Evolutionary conservation across 2,329 filamentous ascomycete genomes (phyloP), one percentile per base, ranked within the genome.

Genomic region (Endoconidiophora laricicola): DNA sequence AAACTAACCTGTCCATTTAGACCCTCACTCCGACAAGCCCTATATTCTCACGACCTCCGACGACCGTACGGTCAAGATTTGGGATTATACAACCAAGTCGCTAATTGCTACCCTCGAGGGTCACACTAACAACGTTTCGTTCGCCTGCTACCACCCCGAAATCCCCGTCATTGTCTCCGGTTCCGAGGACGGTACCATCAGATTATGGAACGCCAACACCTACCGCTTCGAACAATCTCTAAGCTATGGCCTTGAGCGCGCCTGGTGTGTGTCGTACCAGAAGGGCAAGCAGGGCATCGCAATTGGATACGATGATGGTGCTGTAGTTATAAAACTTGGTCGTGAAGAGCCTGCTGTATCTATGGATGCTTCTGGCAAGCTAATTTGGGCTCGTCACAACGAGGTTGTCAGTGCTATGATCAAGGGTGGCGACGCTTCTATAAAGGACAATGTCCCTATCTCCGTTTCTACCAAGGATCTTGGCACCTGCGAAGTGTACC

Each of bases 61-160:
- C 63, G 91, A 96, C 66, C 80, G 86, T 59, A 96, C 90, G 1
- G 86, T 96, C 59, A 96, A 96, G 72, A 79, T 98, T 50, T 98
- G 91, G 90, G 91, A 98, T 63, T 96, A 98, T 71, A 96, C 90
- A 10, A 96, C 88, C 45, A 98, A 98, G 69, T 91, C 87, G 10
- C 72, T 96, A 56, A 95, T 96, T 62, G 91, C 91, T 26, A 96
- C 90, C 2, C 74, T 98, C 44, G 91, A 98, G 65, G 91, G 91
- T 24, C 91, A 98, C 65, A 94, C 87, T 26, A 94, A 88, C 66
- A 98, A 98, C 61, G 91, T 98, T 44, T 95, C 88, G 2, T 98
- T 96, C 61, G 91, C 91, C 46, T 93, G 88, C 66, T 98, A 96
- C 63, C 91, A 98, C 66, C 91, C 91, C 2, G 90, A 96, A 66